phyloP scores from a whole-genome alignment of 345 rosid species.

The Eucalyptus virginea region DNA sequence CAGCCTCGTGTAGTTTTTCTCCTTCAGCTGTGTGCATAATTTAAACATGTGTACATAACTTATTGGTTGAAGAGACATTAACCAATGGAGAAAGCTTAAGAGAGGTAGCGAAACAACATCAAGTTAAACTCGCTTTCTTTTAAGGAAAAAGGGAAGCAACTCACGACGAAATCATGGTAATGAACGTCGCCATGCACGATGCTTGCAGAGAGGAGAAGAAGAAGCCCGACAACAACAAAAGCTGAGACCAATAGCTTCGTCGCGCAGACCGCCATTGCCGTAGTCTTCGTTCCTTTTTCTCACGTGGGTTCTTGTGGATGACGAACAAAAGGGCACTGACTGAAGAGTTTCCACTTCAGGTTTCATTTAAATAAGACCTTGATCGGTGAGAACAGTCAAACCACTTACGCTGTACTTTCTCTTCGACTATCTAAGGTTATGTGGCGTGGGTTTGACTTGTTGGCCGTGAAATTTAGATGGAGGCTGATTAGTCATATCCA shows the following conservation, averaged over 20 bases:
- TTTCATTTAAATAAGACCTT: not conserved
- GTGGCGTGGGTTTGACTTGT: not conserved
- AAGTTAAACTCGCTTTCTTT: not conserved
- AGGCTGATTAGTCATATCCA: not conserved
- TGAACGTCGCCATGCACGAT: not conserved
- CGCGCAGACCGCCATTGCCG: not conserved
- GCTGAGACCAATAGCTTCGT: not conserved
- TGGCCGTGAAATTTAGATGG: not conserved
- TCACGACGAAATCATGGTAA: not conserved
- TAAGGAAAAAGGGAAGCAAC: not conserved
- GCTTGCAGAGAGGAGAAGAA: not conserved
- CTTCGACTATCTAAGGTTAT: not conserved
- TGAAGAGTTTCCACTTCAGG: not conserved
- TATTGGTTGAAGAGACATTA: not conserved
- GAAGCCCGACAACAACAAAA: not conserved
- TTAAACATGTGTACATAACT: not conserved
- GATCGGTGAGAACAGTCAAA: not conserved
- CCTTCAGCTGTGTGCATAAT: not conserved
- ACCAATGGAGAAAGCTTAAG: not conserved
- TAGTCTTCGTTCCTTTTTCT: not conserved
- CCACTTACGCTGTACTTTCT: not conserved
- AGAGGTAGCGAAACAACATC: not conserved
- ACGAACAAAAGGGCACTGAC: not conserved
- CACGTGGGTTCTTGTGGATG: not conserved
- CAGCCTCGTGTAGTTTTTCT: not conserved